These are phyloP conservation scores for Talaromyces ruber DNA, from an alignment of 495 filamentous ascomycete species.

Conservation along the genomic window DNA sequence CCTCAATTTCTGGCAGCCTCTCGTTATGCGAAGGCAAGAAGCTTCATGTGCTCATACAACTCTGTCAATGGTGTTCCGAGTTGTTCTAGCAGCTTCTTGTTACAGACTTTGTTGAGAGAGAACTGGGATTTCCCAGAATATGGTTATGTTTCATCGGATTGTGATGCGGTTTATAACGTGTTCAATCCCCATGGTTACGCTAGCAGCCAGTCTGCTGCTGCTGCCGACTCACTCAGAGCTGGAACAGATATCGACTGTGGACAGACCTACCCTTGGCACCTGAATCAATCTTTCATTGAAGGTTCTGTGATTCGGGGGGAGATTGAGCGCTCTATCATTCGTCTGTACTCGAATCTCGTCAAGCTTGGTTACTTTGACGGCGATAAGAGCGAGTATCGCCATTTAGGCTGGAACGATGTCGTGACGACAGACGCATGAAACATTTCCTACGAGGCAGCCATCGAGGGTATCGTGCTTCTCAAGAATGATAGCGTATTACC, in stretches of 20 bases:
- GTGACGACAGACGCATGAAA: conserved; percentile 39
- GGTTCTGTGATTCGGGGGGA: conserved; percentile 37
- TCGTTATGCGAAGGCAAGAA: conserved; percentile 46
- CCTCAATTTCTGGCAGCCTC: conserved; percentile 26
- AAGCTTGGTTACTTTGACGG: conserved; percentile 53
- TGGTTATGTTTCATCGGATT: conserved; percentile 50
- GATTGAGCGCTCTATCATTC: conserved; percentile 45
- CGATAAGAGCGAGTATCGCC: conserved; percentile 36
- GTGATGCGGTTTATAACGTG: conserved; percentile 49
- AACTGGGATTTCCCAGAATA: conserved; percentile 36
- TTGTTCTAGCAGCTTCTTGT: conserved; percentile 46
- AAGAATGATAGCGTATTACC: conserved; percentile 55
- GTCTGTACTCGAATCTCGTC: conserved; percentile 48
- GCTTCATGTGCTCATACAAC: conserved; percentile 56
- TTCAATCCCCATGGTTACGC: conserved; percentile 48
- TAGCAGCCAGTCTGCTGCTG: conserved; percentile 31
- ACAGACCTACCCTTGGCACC: conserved; percentile 40
- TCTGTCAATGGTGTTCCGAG: conserved; percentile 51
- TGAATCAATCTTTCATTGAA: conserved; percentile 40
- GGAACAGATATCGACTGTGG: conserved; percentile 59
- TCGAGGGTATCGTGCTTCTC: conserved; percentile 49
- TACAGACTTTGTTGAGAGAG: conserved; percentile 50
- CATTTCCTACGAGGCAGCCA: conserved; percentile 50
- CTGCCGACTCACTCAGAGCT: conserved; percentile 46
- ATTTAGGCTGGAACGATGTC: conserved; percentile 45